A percentile compares a stretch with the other conserved stretches of the same genome.
phyloP scores from a whole-genome alignment of 495 filamentous ascomycete species.

The Parmelia sp. region DNA sequence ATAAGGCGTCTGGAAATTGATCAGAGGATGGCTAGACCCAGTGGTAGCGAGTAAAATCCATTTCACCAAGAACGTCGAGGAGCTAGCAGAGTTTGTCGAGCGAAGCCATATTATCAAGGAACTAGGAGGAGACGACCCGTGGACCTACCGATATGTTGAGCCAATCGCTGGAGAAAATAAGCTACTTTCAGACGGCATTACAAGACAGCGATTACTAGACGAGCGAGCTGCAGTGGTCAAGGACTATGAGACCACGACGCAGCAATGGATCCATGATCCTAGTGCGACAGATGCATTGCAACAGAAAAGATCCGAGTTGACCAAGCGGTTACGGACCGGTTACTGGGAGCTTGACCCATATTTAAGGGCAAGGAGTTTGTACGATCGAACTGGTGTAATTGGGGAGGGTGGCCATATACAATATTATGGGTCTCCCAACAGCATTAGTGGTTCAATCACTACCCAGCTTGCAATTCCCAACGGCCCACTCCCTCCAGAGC shows the following conservation, averaged over 20 bases:
- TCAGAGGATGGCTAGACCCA: constrained; percentile 93
- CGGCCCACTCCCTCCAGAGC: constrained; percentile 29
- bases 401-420: constrained; percentile 57
- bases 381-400: constrained; percentile 69
- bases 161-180: constrained; percentile 66
- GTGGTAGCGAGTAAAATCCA: constrained; percentile 93
- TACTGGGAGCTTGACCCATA: constrained; percentile 86
- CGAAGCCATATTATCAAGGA: constrained; percentile 66
- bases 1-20: constrained; percentile 75
- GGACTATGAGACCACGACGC: constrained; percentile 58
- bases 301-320: constrained; percentile 46
- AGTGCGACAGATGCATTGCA: constrained; percentile 29
- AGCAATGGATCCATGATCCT: constrained; percentile 52
- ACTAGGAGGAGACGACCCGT: constrained; percentile 76
- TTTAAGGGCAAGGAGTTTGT: constrained; percentile 61
- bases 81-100: constrained; percentile 72
- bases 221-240: constrained; percentile 51
- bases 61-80: constrained; percentile 78
- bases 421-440: constrained; percentile 51
- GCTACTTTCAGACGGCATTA: constrained; percentile 60
- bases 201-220: constrained; percentile 53
- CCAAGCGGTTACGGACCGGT: constrained; percentile 56
- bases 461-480: constrained; percentile 23
- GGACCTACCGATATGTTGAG: constrained; percentile 74
- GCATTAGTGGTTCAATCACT: constrained; percentile 27